Evolutionary conservation across 1,284 basidiomycete genomes (phyloP).

Genomic region (Ustilago shanxiensis): DNA sequence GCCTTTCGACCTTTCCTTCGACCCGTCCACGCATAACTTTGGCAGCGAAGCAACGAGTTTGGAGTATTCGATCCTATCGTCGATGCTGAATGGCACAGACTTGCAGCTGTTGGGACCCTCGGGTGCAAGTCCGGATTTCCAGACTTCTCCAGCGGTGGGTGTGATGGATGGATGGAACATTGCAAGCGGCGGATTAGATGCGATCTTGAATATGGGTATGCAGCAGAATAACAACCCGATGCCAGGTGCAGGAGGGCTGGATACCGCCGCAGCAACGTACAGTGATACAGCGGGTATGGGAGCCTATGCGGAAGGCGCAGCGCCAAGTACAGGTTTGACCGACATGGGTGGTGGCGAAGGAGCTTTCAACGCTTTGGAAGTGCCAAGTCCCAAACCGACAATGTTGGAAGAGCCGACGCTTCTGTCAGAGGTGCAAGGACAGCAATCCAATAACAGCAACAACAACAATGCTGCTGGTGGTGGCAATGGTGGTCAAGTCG

Average conservation of each 20-base stretch:
- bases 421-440: constrained; percentile 1
- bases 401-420: constrained; percentile 32
- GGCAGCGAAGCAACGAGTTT: constrained; percentile 88
- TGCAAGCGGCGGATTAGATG: constrained; percentile 34
- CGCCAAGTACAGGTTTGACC: constrained; percentile 17
- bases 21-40: constrained; percentile 78
- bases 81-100: constrained; percentile 76
- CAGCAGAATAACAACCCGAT: constrained; percentile 22
- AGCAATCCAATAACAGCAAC: constrained; percentile 18
- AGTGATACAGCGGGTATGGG: constrained; percentile 41
- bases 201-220: constrained; percentile 27
- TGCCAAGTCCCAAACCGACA: constrained; percentile 46
- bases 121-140: constrained; percentile 56
- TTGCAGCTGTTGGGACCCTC: constrained; percentile 44
- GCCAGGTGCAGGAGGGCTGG: constrained; percentile 35
- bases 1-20: constrained; percentile 73
- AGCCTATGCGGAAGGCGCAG: constrained; percentile 16
- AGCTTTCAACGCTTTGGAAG: constrained; percentile 56
- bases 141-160: constrained; percentile 52
- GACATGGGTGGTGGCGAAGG: constrained; percentile 28
- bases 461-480: background rate
- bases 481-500: constrained; percentile 14
- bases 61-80: constrained; percentile 90
- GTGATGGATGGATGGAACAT: constrained; percentile 60
- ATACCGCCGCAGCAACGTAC: constrained; percentile 41